Evolutionary conservation across 352 stramenopile genomes (phyloP), one percentile per base, ranked within the genome.

Genomic region (Pythium pectinolyticum): DNA sequence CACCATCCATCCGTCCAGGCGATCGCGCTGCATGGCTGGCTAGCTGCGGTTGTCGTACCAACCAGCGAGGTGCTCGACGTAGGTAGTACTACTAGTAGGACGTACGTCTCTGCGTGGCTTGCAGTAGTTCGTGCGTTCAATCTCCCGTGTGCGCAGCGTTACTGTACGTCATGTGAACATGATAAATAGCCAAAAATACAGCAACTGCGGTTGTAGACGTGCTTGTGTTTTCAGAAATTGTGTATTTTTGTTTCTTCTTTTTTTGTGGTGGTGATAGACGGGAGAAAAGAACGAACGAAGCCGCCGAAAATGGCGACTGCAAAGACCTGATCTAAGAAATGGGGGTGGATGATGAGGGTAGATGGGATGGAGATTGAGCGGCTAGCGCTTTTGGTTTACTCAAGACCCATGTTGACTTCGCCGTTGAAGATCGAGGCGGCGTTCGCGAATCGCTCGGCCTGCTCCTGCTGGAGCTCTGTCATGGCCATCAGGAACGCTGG

Each of bases 371-470:
- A 27, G 20, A 30, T 10, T 22, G 43, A 47, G n/a, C 34, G 15
- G 35, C n/a, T 41, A 56, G 35, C 43, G 35, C 39, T 56, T 34
- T 64, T 56, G 30, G 32, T 70, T 82, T 89, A 90, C 72, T 90
- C 81, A 34, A 92, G 71, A 32, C 86, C 86, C 86, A 95, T 95
- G 84, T 95, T 95, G 51, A 95, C 86, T 75, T 95, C 86, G 41
- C 86, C 86, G 65, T 92, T 91, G 66, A 95, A 95, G 67, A 95
- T 92, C 67, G 84, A 70, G 15, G 84, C 86, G 19, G 86, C 86
- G 5, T 82, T 82, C 4, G 84, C 83, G 53, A 95, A 95, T 59
- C 86, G 86, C 66, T 95, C 82, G 10, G 84, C 82, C 70, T 95
- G 86, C 67, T 91, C 75, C 74, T 92, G 84, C 77, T 95, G 86